Percentiles rank a stretch among this genome's conserved stretches.
These are phyloP conservation scores for Phaeosphaeriaceae sp. DNA, from an alignment of 2,329 filamentous ascomycete genomes.

Conservation along the genomic window DNA sequence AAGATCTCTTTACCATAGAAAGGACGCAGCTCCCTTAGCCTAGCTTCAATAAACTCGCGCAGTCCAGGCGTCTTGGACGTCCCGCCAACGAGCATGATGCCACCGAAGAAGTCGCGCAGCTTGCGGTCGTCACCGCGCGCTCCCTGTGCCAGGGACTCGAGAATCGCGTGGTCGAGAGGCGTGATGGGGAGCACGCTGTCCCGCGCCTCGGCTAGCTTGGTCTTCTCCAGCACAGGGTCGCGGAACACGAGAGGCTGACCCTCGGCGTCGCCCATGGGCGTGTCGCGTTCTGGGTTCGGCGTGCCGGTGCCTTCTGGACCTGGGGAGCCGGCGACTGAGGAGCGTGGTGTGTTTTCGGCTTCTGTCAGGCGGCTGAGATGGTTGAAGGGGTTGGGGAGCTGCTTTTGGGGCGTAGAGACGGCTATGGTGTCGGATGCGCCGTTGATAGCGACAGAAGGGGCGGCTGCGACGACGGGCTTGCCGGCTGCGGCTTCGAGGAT, in stretches of 20 bases:
- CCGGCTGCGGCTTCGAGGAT: conserved; percentile 61
- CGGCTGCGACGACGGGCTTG: conserved; percentile 33
- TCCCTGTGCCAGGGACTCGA: conserved; percentile 87
- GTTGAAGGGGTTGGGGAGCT: conserved; percentile 69
- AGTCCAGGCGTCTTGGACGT: conserved; percentile 67
- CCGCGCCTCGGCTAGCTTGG: conserved; percentile 66
- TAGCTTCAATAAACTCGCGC: conserved; percentile 81
- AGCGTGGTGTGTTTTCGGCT: conserved; percentile 77
- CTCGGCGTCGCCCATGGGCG: conserved; percentile 52
- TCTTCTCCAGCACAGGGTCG: conserved; percentile 57
- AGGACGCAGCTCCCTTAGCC: conserved; percentile 70
- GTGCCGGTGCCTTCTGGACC: conserved; percentile 83
- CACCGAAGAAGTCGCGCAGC: conserved; percentile 75
- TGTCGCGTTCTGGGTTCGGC: conserved; percentile 61
- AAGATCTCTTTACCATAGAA: conserved; percentile 71
- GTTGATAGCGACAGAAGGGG: conserved; percentile 21
- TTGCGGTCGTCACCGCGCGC: conserved; percentile 91
- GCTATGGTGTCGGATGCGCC: conserved; percentile 46
- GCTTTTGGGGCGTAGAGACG: conserved; percentile 60
- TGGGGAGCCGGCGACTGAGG: conserved; percentile 87
- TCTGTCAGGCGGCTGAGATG: conserved; percentile 73
- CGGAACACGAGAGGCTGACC: conserved; percentile 47
- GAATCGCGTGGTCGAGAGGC: conserved; percentile 86
- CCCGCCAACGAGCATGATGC: conserved; percentile 50
- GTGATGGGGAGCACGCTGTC: conserved; percentile 83